These are phyloP conservation scores for Marasmius sp. DNA, from an alignment of 1,284 basidiomycete genomes.

Conservation along the genomic window DNA sequence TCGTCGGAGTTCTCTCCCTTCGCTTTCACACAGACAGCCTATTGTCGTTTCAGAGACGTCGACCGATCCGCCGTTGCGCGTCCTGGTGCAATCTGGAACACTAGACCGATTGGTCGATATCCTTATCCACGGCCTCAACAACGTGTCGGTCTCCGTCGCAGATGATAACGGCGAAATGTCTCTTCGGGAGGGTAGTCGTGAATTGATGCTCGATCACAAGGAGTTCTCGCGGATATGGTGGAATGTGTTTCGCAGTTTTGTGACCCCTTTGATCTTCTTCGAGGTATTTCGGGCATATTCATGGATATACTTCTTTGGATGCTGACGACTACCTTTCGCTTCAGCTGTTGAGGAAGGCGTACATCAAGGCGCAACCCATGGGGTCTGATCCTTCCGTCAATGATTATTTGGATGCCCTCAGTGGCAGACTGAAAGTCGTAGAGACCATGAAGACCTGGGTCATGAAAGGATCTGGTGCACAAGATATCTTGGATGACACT, in stretches of 20 bases:
- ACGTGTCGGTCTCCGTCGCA: slow-evolving; percentile 72
- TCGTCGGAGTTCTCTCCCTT: slow-evolving; percentile 74
- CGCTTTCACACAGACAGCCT: slow-evolving; percentile 62
- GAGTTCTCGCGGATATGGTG: slow-evolving; percentile 80
- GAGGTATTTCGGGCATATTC: slow-evolving; percentile 54
- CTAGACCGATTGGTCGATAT: slow-evolving; percentile 72
- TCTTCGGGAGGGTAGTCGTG: slow-evolving; percentile 63
- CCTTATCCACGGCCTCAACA: slow-evolving; percentile 74
- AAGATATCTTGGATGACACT: slow-evolving; percentile 71
- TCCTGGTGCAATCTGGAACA: slow-evolving; percentile 75
- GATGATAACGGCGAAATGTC: slow-evolving; percentile 85
- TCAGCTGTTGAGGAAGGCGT: slow-evolving; percentile 74
- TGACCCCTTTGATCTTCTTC: slow-evolving; percentile 77
- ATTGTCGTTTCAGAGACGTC: slow-evolving; percentile 58
- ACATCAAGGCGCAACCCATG: slow-evolving; percentile 47
- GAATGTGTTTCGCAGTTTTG: slow-evolving; percentile 76
- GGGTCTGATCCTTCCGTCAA: slow-evolving; percentile 35
- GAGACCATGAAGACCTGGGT: slow-evolving; percentile 71
- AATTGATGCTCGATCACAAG: slow-evolving; percentile 64
- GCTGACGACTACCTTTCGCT: slow-evolving; percentile 10
- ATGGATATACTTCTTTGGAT: not conserved
- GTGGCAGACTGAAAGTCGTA: slow-evolving; percentile 58
- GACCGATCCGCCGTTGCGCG: slow-evolving; percentile 67
- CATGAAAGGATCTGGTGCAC: slow-evolving; percentile 64
- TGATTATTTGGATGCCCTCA: slow-evolving; percentile 41